These are phyloP conservation scores for Hypoxylon subgilvum DNA, from an alignment of 495 filamentous ascomycete genomes.

Conservation along the genomic window DNA sequence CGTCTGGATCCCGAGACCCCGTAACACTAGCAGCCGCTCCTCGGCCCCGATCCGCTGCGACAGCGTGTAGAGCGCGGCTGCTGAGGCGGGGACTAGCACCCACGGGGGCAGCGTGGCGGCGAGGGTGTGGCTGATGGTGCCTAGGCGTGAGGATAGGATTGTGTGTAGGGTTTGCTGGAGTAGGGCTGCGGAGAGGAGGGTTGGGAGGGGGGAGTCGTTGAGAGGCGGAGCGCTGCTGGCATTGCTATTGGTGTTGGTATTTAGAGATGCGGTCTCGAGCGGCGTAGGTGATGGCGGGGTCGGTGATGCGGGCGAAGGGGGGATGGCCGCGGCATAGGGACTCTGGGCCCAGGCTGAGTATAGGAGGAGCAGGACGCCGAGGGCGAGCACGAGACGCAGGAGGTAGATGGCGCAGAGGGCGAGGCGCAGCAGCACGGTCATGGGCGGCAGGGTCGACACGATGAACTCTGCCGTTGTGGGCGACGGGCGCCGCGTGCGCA, in stretches of 20 bases:
- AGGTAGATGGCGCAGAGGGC: constrained; percentile 57
- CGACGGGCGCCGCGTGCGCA: constrained; percentile 75
- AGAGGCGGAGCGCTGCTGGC: constrained; percentile 13
- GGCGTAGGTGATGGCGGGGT: not conserved
- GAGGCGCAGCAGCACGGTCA: constrained; percentile 63
- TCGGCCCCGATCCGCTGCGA: constrained; percentile 60
- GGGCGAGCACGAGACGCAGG: constrained; percentile 49
- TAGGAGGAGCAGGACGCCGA: constrained; percentile 45
- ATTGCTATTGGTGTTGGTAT: too few species aligned
- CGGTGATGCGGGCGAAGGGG: not conserved
- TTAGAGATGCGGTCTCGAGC: not conserved
- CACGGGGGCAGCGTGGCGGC: constrained; percentile 36
- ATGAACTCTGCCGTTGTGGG: constrained; percentile 87
- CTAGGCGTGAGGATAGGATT: constrained; percentile 20
- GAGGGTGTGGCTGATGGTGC: not conserved
- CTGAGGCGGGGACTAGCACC: constrained; percentile 45
- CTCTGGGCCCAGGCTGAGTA: constrained; percentile 40
- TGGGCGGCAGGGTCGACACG: constrained; percentile 72
- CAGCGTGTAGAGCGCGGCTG: constrained; percentile 42
- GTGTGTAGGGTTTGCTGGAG: constrained; percentile 45
- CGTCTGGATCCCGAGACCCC: constrained; percentile 91
- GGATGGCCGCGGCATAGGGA: constrained; percentile 28
- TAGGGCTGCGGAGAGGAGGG: constrained; percentile 46
- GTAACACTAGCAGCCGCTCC: constrained; percentile 86
- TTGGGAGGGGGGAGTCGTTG: not conserved